Evolutionary conservation across 306 rosid species (phyloP).

Genomic region (Castanea crenata): DNA sequence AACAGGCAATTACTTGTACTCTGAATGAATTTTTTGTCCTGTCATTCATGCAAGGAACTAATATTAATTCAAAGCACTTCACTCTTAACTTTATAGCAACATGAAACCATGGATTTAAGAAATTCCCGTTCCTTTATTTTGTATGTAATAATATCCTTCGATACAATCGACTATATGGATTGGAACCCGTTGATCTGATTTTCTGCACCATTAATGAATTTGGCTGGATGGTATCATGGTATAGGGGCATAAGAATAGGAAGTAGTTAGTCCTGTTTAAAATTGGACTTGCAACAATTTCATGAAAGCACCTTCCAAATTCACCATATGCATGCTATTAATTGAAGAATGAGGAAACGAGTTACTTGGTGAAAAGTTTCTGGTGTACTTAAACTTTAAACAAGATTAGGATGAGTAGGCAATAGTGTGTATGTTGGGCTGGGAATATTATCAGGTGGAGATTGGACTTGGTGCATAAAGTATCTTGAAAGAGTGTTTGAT

Average conservation of each 20-base stretch:
- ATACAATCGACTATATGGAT: neutral
- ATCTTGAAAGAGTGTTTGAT: neutral
- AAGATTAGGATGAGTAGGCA: neutral
- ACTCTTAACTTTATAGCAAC: slow-evolving; percentile 7
- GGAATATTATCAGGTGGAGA: neutral
- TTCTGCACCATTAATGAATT: slow-evolving; percentile 3
- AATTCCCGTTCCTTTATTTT: slow-evolving; percentile 8
- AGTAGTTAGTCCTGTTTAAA: neutral
- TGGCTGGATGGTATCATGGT: neutral
- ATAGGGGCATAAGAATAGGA: neutral
- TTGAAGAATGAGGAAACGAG: neutral
- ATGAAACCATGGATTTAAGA: slow-evolving; percentile 10
- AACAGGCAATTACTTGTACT: slow-evolving; percentile 52
- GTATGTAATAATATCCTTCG: neutral
- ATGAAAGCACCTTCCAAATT: too few relatives aligned
- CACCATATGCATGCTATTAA: neutral
- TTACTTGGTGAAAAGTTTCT: neutral
- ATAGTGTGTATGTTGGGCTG: neutral
- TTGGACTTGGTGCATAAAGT: neutral
- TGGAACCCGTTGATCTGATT: neutral
- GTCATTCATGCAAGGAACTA: slow-evolving; percentile 2
- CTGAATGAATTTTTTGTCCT: neutral
- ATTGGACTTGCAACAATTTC: neutral
- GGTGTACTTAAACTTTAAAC: neutral
- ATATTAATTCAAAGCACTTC: slow-evolving; percentile 20